Evolutionary conservation across 2,329 filamentous ascomycete genomes (phyloP), one percentile per base, ranked within the genome.

Genomic region (Trichophyton benhamiae): DNA sequence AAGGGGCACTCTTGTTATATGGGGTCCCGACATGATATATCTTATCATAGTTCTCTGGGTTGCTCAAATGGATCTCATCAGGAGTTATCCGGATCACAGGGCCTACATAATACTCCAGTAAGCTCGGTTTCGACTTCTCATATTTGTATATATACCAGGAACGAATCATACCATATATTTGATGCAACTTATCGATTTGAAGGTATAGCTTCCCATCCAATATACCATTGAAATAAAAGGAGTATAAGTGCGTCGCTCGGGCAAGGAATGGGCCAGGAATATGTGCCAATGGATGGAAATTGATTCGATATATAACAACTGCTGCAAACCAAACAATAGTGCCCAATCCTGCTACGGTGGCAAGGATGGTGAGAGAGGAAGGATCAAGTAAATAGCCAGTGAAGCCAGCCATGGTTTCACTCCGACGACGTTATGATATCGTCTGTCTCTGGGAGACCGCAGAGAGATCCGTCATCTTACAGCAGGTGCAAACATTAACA

Each of bases 1-100:
- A 69, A 22, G 60, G 65, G 3, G 62, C 53, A 61, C 67, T 66
- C 62, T 69, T 68, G 62, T 67, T 63, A 30, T 66, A 52, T 20
- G 57, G 48, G 17, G 66, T 41, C 63, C 66, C 66, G 13, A 68
- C 65, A 60, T 64, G 63, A 61, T 67, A 68, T 6, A 68, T 60
- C 8, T 59, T 57, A n/a, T 68, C 66, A 57, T 65, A 68, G 53
- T 65, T 67, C 2, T 67, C 58, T 5, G 65, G 63, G 33, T 65
- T 62, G 52, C 60, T 57, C 9, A 65, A 41, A 41, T 65, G 64
- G 20, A 65, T 30, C 27, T 65, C 63, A 15, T 57, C 55, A 7
- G 64, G 64, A 9, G 61, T 63, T 52, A 65, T 65, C 3, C 64
- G 61, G 20, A 65, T 48, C 25, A 65, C 62, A n/a, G 59, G 65